phyloP scores from a whole-genome alignment of 768 basidiomycete species.

The Podaxis mareebaensis region DNA sequence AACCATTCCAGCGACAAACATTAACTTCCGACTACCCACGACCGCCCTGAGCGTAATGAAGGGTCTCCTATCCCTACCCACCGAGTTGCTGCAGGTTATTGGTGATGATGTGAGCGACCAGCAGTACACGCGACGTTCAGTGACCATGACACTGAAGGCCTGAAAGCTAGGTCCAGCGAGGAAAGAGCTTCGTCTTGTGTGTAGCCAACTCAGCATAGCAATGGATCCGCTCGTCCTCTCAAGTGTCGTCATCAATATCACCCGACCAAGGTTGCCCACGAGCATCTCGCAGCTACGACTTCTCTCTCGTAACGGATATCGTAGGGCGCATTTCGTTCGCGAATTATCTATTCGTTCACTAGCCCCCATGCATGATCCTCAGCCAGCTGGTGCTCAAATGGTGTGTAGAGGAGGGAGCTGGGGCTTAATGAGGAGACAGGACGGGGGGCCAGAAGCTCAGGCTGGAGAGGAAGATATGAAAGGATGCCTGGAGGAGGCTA shows the following conservation, averaged over 20 bases:
- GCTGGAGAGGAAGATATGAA: neutral
- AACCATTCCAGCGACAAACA: neutral
- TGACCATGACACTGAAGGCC: neutral
- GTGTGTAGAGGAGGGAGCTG: constrained; percentile 4
- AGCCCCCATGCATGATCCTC: neutral
- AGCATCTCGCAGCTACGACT: neutral
- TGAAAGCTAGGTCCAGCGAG: constrained; percentile 1
- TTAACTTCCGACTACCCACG: neutral
- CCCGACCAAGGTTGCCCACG: constrained; percentile 6
- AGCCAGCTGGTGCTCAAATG: neutral
- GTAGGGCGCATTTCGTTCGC: neutral
- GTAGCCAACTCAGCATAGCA: constrained; percentile 2
- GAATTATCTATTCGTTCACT: constrained; percentile 13
- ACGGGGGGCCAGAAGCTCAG: neutral
- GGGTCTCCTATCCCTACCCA: constrained; percentile 5
- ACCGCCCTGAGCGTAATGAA: neutral
- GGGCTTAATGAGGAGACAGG: neutral
- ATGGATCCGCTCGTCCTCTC: constrained; percentile 7
- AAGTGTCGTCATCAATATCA: constrained; percentile 8
- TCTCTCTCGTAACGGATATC: neutral
- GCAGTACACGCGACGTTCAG: neutral
- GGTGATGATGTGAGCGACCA: neutral
- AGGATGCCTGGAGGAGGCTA: constrained; percentile 2
- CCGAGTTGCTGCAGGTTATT: constrained; percentile 11
- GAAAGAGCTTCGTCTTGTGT: constrained; percentile 10